phyloP scores from a whole-genome alignment of 768 basidiomycete species.

The Lactarius akahatsu region DNA sequence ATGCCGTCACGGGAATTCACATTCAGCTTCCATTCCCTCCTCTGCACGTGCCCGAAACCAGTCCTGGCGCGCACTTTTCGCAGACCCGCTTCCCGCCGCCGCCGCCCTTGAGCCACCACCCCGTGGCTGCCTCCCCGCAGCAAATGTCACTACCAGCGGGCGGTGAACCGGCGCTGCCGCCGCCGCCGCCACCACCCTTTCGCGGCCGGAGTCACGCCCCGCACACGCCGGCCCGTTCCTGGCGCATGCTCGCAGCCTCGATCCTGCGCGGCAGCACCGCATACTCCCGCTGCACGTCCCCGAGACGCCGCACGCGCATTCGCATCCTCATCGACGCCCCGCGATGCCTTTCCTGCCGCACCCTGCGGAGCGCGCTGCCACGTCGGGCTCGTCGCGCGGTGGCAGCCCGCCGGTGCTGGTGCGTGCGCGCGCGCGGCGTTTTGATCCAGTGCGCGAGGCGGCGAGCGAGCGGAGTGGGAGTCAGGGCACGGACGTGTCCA shows the following conservation, averaged over 20 bases:
- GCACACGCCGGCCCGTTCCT: conserved; percentile 19
- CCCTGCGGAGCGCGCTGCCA: conserved; percentile 1
- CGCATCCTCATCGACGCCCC: conserved; percentile 3
- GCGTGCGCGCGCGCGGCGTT: conserved; percentile 21
- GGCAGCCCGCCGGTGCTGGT: conserved; percentile 9
- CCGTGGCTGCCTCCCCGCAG: neutral
- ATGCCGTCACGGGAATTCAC: conserved; percentile 21
- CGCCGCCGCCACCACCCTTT: neutral
- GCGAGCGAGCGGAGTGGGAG: conserved; percentile 25
- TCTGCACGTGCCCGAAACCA: conserved; percentile 18
- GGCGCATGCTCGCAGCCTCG: conserved; percentile 13
- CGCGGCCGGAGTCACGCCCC: conserved; percentile 8
- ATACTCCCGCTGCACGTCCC: conserved; percentile 24
- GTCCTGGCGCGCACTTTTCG: neutral
- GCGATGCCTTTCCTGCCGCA: neutral
- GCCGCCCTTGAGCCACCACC: neutral
- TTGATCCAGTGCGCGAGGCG: conserved; percentile 32
- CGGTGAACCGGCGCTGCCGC: neutral
- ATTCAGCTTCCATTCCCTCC: conserved; percentile 25
- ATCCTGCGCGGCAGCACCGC: conserved; percentile 7
- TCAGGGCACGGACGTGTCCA: conserved; percentile 17
- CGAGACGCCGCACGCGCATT: conserved; percentile 8
- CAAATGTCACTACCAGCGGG: neutral
- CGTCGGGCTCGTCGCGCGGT: conserved; percentile 2
- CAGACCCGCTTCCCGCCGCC: conserved; percentile 7